phyloP scores from a whole-genome alignment of 2,329 filamentous ascomycete genomes.

The Xylariaceae sp. region DNA sequence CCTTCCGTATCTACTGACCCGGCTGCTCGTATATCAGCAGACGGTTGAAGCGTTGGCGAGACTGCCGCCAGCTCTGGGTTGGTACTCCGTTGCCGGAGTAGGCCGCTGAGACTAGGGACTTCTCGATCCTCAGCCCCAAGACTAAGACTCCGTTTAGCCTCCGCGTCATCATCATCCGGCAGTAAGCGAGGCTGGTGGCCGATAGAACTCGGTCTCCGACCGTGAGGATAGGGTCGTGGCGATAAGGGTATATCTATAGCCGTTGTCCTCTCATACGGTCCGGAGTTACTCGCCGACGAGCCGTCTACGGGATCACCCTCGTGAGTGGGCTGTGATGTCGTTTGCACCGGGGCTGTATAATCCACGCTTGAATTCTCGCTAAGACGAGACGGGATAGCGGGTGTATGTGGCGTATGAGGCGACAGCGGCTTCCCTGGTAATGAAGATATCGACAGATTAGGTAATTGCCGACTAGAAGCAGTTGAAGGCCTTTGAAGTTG shows the following conservation, averaged over 20 bases:
- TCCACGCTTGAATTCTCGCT: conserved; percentile 84
- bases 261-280: conserved; percentile 49
- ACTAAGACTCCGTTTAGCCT: conserved; percentile 62
- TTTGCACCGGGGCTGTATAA: conserved; percentile 39
- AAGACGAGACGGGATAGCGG: conserved; percentile 86
- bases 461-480: conserved; percentile 58
- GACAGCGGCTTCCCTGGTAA: conserved; percentile 88
- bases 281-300: conserved; percentile 34
- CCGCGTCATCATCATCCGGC: conserved; percentile 54
- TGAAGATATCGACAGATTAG: conserved; percentile 70
- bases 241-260: conserved; percentile 71
- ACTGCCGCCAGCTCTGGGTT: conserved; percentile 33
- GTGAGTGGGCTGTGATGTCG: conserved; percentile 25
- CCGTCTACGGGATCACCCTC: conserved; percentile 29
- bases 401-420: conserved; percentile 85
- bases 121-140: conserved; percentile 60
- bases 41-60: conserved; percentile 36
- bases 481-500: conserved; percentile 77
- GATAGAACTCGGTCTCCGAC: conserved; percentile 63
- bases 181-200: conserved; percentile 55
- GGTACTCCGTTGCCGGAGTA: conserved; percentile 45
- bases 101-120: conserved; percentile 57
- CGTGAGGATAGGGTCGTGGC: conserved; percentile 52
- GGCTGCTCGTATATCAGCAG: conserved; percentile 38
- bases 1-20: conserved; percentile 37